Evolutionary conservation across 768 basidiomycete species (phyloP), one percentile per base, ranked within the genome.

Genomic region (Podaxis sp.): DNA sequence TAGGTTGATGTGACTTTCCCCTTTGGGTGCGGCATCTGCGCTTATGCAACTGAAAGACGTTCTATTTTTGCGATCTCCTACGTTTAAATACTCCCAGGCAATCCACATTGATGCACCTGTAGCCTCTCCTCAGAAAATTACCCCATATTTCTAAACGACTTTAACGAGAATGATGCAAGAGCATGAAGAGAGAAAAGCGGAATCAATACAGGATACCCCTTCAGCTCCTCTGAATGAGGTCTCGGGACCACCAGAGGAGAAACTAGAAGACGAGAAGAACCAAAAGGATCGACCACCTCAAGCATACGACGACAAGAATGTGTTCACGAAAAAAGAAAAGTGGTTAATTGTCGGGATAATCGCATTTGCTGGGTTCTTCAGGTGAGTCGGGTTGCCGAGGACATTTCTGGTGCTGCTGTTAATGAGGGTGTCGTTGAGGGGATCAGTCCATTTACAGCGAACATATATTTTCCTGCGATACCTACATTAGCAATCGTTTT

Each of bases 391-490:
- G 36, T 38, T 52, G 24, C 6, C 52, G 52, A 26, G 13, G 22
- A 56, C 36, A 19, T 51, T 59, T 28, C n/a, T 39, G 52, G 24
- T 24, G 46, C 22, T 22, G 13, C 53, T 6, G 13, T n/a, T 30
- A n/a, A 26, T 54, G 36, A 13, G 26, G 12, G 30, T 46, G 19
- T 30, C 39, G 22, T 17, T 8, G 19, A 46, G 63, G 39, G 40
- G 24, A 36, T 24, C 52, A 89, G 87, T 68, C 89, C 89, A 0
- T 74, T 92, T 11, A 89, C 90, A 1, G 81, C 89, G 2, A 92
- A 87, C 61, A 88, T 93, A 61, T 93, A 92, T 70, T 84, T 92
- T 52, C 91, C 92, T 5, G 90, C 87, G 12, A 88, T 95, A 44
- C 93, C 92, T 1, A 79, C 82, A 0, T 74, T 95, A 24, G 80